Base-by-base conservation (phyloP, 306 rosid species). In the Carpinus viminea region DNA sequence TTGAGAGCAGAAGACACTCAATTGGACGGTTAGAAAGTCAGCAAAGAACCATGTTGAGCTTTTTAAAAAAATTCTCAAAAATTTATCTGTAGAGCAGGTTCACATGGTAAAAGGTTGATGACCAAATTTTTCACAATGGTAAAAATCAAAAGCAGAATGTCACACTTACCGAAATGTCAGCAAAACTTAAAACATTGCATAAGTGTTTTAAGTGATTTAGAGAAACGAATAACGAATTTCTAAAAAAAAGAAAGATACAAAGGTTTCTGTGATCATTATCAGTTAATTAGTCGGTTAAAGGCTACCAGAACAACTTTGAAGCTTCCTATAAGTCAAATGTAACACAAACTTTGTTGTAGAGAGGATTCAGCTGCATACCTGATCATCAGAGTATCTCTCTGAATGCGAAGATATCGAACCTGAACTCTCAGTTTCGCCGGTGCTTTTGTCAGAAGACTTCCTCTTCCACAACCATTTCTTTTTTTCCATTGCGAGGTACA, bases 381-480 rank as follows among this genome's bases (percentile, higher is more conserved):
- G 97, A 48, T 93, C 97, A 76, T 91, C 97, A 3, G 93, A 93
- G 83, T 66, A 83, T 76, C 86, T 88, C 96, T 86, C 98, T 15
- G 93, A 88, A 76, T 89, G 87, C 3, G 97, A 90, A n/a, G 97
- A 90, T 76, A 82, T 82, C 8, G 99, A 91, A 80, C 92, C 98
- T 26, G 94, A 89, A 84, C 98, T 88, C 51, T 93, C 98, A 74
- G 89, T 87, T 86, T 93, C 97, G 0, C 91, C 90, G 0, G 96
- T 72, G 79, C 97, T 88, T 84, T 83, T 91, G 76, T 91, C 96
- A 6, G 97, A 90, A 76, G 93, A 89, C 80, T 83, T 93, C 74
- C 88, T 81, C 88, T 91, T 93, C 97, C 98, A 89, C 45, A 90
- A 84, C 97, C 97, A 93, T 83, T 86, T 89, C 83, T 91, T 89